These are phyloP conservation scores for Lomentospora prolificans DNA, from an alignment of 2,329 filamentous ascomycete genomes.

Conservation along the genomic window DNA sequence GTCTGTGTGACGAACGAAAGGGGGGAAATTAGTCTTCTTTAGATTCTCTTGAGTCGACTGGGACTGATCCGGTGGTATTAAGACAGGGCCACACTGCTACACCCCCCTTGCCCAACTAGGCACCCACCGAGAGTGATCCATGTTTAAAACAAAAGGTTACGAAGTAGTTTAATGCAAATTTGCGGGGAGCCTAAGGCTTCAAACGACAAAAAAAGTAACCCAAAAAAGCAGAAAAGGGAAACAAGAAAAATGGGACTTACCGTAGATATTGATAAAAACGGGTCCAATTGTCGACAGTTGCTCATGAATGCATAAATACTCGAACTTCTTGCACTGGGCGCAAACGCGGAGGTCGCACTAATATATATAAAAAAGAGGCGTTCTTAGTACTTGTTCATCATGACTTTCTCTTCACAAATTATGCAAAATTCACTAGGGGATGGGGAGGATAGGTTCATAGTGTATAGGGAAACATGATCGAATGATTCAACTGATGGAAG, in stretches of 20 bases:
- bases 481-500: no score
- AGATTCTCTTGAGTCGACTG: neutral
- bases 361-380: no score
- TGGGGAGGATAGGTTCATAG: no score
- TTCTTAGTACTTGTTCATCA: neutral
- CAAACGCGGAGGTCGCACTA: slow-evolving; percentile 12
- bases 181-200: neutral
- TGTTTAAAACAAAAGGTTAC: neutral
- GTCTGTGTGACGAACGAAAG: neutral
- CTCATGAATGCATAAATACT: slow-evolving; percentile 14
- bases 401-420: no score
- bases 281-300: slow-evolving; percentile 11
- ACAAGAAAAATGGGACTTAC: slow-evolving; percentile 5
- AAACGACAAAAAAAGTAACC: neutral
- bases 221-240: neutral
- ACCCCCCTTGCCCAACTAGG: no score
- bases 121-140: neutral
- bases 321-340: slow-evolving; percentile 16
- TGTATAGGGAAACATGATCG: no score
- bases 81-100: neutral
- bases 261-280: slow-evolving; percentile 5
- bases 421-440: no score
- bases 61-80: neutral
- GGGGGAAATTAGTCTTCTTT: neutral
- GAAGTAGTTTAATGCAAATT: neutral